Base-by-base conservation (phyloP, 1,284 basidiomycete species). In the Mycena citricolor region DNA sequence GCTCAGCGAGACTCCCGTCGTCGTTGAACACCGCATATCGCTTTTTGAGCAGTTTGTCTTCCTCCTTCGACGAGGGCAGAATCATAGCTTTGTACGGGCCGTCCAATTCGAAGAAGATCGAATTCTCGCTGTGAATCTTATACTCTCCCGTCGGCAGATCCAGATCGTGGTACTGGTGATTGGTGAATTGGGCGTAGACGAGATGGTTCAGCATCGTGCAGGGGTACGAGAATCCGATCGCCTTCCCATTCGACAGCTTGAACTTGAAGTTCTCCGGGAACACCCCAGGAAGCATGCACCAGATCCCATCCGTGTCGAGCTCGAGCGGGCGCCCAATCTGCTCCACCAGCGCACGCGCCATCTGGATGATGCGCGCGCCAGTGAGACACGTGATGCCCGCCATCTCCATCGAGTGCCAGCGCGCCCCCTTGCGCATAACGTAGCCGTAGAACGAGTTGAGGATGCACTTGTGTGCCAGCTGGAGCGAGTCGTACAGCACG, bases 341-440 rank as follows among this genome's bases (percentile, higher is more conserved):
- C 58, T 99, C 97, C 20, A 99, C 97, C 12, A 97, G 76, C 52
- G 95, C 90, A 28, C 97, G 83, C n/a, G 97, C 97, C 93, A 99
- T 95, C 65, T 99, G 97, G 57, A 99, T 99, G 69, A 99, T 99
- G 4, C 83, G 92, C 5, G 97, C 94, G n/a, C 97, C 97, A 0
- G 97, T 99, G 36, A 99, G 72, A 70, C 97, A 99, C 8, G 97
- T 99, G 58, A 99, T 98, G 16, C 97, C 97, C 1, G 97, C 97
- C 97, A 99, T 99, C 71, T 99, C 97, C 97, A 99, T 99, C 28
- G 94, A 98, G 68, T 99, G 95, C 97, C 97, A 99, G 17, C 97
- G 79, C 13, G 97, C 97, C 46, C 97, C 97, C 64, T 99, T 99
- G 28, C 95, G 86, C 97, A 99, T 99, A 65, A 99, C 97, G 61